A percentile compares a stretch with the other conserved stretches of the same genome.
These are phyloP conservation scores for Pilobolus umbonatus DNA, from an alignment of 192 early-diverging fungal genomes.

Conservation along the genomic window DNA sequence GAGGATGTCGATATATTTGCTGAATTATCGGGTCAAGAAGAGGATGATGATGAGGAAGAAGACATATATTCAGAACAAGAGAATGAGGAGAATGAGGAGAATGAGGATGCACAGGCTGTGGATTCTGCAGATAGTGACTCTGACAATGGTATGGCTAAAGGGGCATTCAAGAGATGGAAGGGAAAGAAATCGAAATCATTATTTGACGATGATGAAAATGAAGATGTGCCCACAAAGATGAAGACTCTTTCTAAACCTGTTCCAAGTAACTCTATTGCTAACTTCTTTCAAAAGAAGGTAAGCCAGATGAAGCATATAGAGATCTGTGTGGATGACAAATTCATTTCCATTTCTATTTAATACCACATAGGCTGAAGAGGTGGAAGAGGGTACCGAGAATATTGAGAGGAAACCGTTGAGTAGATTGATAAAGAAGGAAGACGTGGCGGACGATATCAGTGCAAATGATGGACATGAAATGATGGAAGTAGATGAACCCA, in stretches of 20 bases:
- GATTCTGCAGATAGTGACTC: neutral
- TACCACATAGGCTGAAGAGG: neutral
- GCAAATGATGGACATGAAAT: neutral
- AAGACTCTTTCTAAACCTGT: neutral
- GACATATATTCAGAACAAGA: neutral
- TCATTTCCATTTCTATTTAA: neutral
- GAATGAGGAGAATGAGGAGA: neutral
- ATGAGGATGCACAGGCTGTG: no score
- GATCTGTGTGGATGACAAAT: neutral
- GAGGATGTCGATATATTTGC: constrained; percentile 3
- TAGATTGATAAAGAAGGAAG: constrained; percentile 11
- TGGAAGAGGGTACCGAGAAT: neutral
- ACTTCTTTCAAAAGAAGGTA: constrained; percentile 3
- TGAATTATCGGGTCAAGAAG: constrained; percentile 5
- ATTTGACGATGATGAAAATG: constrained; percentile 2
- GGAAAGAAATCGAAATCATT: neutral
- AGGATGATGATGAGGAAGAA: neutral
- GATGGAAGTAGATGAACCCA: constrained; percentile 9
- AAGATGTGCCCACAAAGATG: neutral
- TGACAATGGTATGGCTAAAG: neutral
- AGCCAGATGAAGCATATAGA: no score
- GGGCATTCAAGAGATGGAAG: constrained; percentile 10
- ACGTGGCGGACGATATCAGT: constrained; percentile 12
- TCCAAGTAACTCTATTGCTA: constrained; percentile 9
- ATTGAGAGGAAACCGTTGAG: constrained; percentile 8